Conservation (phyloP, 495 filamentous ascomycete genomes). For the Aspergillus nanangensis region DNA sequence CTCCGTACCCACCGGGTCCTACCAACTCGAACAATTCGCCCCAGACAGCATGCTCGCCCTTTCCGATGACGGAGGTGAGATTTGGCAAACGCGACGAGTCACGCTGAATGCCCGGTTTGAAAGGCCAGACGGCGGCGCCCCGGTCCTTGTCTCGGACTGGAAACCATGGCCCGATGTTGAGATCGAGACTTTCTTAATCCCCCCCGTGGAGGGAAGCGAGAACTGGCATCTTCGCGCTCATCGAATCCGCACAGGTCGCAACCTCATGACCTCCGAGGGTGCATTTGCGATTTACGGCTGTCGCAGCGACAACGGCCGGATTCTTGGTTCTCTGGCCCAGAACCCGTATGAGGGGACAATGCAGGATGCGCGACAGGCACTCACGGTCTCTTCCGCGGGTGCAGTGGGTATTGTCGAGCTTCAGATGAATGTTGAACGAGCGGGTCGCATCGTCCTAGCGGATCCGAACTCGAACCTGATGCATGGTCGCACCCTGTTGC, state of each 20-base stretch:
- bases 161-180: constrained; percentile 61
- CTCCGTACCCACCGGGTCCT: constrained; percentile 70
- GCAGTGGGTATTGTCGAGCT: constrained; percentile 68
- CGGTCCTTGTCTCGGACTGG: constrained; percentile 64
- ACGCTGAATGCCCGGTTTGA: constrained; percentile 55
- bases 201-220: constrained; percentile 44
- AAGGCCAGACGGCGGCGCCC: constrained; percentile 35
- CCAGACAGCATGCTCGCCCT: constrained; percentile 70
- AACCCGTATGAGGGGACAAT: constrained; percentile 53
- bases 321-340: constrained; percentile 48
- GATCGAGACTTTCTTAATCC: constrained; percentile 60
- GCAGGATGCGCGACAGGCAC: constrained; percentile 44
- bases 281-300: constrained; percentile 66
- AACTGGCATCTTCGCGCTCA: constrained; percentile 70
- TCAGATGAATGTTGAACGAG: constrained; percentile 33
- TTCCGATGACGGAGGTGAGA: constrained; percentile 73
- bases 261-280: constrained; percentile 65
- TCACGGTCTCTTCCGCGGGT: constrained; percentile 59
- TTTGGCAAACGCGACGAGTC: constrained; percentile 68
- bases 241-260: constrained; percentile 50
- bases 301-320: constrained; percentile 52
- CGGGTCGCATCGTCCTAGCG: constrained; percentile 60
- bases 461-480: constrained; percentile 78
- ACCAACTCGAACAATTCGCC: constrained; percentile 70
- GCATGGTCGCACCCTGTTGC: constrained; percentile 63